Percentiles rank a stretch among this genome's conserved stretches.
phyloP scores from a whole-genome alignment of 2,329 filamentous ascomycete species.

The Trichoderma asperellum region DNA sequence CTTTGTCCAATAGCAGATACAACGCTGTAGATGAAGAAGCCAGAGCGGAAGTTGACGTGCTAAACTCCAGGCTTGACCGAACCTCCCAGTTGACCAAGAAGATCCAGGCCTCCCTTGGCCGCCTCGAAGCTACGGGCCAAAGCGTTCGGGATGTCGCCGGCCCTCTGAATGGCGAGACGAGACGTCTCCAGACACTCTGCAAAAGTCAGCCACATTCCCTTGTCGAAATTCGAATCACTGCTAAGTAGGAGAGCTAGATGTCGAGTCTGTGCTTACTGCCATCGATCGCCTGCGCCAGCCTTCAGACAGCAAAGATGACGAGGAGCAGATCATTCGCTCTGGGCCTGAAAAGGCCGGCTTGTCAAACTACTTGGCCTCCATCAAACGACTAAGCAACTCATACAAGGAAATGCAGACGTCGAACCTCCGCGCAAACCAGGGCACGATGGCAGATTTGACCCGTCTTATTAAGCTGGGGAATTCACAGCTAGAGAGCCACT shows the following conservation, averaged over 20 bases:
- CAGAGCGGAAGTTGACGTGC: conserved; percentile 69
- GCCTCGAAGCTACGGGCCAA: conserved; percentile 85
- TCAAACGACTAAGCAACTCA: conserved; percentile 87
- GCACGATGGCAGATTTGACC: conserved; percentile 79
- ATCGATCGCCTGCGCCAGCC: conserved; percentile 89
- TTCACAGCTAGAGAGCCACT: conserved; percentile 80
- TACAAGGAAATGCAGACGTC: conserved; percentile 81
- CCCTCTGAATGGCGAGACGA: conserved; percentile 90
- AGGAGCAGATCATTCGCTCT: conserved; percentile 87
- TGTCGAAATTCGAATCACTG: not conserved
- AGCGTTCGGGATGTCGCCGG: conserved; percentile 90
- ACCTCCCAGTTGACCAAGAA: conserved; percentile 92
- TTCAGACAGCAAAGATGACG: conserved; percentile 87
- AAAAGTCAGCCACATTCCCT: conserved; percentile 60
- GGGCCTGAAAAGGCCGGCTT: conserved; percentile 85
- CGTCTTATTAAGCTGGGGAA: conserved; percentile 78
- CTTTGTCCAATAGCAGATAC: conserved; percentile 47
- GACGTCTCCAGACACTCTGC: conserved; percentile 83
- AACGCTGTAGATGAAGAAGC: conserved; percentile 66
- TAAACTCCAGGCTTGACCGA: conserved; percentile 81
- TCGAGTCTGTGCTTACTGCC: conserved; percentile 81
- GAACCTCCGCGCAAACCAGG: conserved; percentile 91
- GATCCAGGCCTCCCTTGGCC: conserved; percentile 83
- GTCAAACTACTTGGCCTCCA: conserved; percentile 81
- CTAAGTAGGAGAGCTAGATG: conserved; percentile 57